Evolutionary conservation across 2,329 filamentous ascomycete genomes (phyloP).

Genomic region (Fusarium sp.): DNA sequence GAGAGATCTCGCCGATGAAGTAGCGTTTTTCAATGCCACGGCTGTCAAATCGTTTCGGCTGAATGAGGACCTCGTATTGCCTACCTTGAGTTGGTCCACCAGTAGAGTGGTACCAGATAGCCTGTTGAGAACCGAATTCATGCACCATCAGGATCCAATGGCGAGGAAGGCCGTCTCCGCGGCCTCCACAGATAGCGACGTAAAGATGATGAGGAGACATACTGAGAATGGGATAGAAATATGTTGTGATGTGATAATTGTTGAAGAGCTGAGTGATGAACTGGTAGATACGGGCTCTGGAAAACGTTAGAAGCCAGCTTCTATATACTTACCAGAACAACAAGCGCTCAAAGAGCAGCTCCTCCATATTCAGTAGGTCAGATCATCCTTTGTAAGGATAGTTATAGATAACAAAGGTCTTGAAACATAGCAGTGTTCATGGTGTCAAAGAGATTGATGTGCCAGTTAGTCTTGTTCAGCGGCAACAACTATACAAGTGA

Average conservation of each 20-base stretch:
- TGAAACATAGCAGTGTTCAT: not conserved
- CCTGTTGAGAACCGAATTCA: not conserved
- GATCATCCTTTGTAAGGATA: not conserved
- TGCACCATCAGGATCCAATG: not conserved
- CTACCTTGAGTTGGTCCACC: not conserved
- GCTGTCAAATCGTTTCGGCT: not conserved
- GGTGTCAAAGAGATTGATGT: too few relatives aligned
- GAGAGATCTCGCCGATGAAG: not conserved
- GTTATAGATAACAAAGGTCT: not conserved
- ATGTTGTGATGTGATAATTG: not conserved
- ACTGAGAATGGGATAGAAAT: not conserved
- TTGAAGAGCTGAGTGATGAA: not conserved
- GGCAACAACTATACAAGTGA: not conserved
- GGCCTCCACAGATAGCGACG: not conserved
- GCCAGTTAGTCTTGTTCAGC: not conserved
- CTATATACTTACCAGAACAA: not conserved
- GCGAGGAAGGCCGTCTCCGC: not conserved
- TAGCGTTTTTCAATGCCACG: not conserved
- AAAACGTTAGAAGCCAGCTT: not conserved
- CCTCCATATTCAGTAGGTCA: not conserved
- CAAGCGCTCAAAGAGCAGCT: not conserved
- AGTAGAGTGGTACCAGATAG: not conserved
- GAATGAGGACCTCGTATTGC: not conserved
- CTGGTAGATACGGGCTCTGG: not conserved
- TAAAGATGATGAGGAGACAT: not conserved